Evolutionary conservation across 768 basidiomycete genomes (phyloP).

Genomic region (Suillus subaureus): DNA sequence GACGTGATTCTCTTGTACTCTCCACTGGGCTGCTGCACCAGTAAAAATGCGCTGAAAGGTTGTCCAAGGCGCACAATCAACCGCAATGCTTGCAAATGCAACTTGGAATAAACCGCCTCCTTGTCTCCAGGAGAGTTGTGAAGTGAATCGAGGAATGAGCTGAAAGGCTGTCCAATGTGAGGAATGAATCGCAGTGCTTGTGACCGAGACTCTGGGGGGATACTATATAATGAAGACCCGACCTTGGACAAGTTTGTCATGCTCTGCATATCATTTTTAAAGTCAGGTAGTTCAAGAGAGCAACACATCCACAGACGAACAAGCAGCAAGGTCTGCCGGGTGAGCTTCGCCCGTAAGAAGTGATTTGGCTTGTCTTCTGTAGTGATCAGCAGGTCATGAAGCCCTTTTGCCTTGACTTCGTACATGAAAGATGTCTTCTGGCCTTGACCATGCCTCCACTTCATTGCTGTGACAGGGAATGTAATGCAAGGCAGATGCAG

Average conservation of each 20-base stretch:
- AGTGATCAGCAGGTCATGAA: not conserved
- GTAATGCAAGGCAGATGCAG: slow-evolving; percentile 2
- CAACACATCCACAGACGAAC: not conserved
- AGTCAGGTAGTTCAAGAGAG: not conserved
- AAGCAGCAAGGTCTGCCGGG: not conserved
- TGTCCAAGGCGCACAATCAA: slow-evolving; percentile 3
- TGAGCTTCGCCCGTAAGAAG: not conserved
- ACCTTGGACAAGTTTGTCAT: not conserved
- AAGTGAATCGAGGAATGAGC: not conserved
- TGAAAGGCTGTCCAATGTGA: not conserved
- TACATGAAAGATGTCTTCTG: not conserved
- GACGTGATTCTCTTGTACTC: slow-evolving; percentile 11
- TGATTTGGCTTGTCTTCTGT: not conserved
- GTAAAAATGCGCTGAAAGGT: slow-evolving; percentile 7
- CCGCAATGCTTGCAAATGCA: not conserved
- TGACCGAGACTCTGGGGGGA: not conserved
- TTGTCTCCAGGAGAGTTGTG: not conserved
- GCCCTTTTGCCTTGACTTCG: not conserved
- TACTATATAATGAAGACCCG: not conserved
- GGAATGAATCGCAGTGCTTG: not conserved
- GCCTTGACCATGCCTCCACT: not conserved
- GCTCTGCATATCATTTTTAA: not conserved
- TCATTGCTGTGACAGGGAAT: slow-evolving; percentile 1
- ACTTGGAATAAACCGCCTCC: not conserved
- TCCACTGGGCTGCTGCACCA: not conserved